These are phyloP conservation scores for Herpotrichia juniperi DNA, from an alignment of 2,329 filamentous ascomycete genomes.

Conservation along the genomic window DNA sequence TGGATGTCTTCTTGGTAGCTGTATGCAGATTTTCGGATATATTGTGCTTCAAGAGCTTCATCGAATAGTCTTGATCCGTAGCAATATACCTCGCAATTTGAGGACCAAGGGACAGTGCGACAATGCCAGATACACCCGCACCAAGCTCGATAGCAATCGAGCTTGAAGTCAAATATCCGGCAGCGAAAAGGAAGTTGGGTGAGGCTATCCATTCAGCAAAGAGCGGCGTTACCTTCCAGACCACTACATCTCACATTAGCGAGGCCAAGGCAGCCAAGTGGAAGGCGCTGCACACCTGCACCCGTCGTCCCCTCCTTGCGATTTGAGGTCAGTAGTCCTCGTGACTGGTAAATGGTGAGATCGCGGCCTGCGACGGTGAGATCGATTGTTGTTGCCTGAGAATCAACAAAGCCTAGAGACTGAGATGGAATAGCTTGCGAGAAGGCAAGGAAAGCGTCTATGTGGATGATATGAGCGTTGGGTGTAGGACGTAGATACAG, in stretches of 20 bases:
- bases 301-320: slow-evolving; percentile 76
- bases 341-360: slow-evolving; percentile 81
- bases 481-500: not conserved
- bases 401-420: slow-evolving; percentile 78
- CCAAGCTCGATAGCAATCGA: slow-evolving; percentile 81
- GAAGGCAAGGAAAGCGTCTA: slow-evolving; percentile 90
- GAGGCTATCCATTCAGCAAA: slow-evolving; percentile 81
- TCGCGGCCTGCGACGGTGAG: slow-evolving; percentile 72
- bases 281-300: slow-evolving; percentile 57
- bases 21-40: slow-evolving; percentile 64
- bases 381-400: slow-evolving; percentile 68
- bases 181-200: slow-evolving; percentile 67
- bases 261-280: slow-evolving; percentile 30
- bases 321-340: slow-evolving; percentile 77
- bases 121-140: slow-evolving; percentile 82
- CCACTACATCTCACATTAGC: slow-evolving; percentile 59
- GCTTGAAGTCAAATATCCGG: slow-evolving; percentile 57
- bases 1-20: slow-evolving; percentile 8
- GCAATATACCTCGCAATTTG: slow-evolving; percentile 71
- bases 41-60: slow-evolving; percentile 78
- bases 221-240: slow-evolving; percentile 89
- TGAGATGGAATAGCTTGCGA: slow-evolving; percentile 73
- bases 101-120: slow-evolving; percentile 71
- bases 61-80: slow-evolving; percentile 88
- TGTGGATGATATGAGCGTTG: not conserved